Evolutionary conservation across 2,329 filamentous ascomycete species (phyloP).

Genomic region (Epichloe sibirici): DNA sequence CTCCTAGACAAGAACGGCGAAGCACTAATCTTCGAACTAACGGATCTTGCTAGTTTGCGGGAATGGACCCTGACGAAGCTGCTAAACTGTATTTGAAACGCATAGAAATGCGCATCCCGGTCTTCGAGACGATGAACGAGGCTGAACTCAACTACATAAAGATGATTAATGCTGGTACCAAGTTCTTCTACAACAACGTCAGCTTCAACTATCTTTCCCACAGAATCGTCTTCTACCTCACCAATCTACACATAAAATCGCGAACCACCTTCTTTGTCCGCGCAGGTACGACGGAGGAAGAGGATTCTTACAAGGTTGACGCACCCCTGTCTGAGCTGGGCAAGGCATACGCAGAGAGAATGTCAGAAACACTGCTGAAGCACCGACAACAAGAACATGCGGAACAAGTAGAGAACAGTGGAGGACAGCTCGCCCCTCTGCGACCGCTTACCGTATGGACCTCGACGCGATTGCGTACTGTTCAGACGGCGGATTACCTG

Average conservation of each 20-base stretch:
- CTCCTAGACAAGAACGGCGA: not conserved
- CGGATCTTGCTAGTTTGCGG: constrained; percentile 51
- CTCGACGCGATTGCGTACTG: constrained; percentile 77
- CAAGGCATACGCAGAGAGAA: constrained; percentile 66
- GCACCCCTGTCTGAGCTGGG: constrained; percentile 73
- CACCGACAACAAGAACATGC: constrained; percentile 75
- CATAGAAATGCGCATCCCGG: constrained; percentile 84
- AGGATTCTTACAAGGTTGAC: constrained; percentile 87
- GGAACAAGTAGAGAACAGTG: constrained; percentile 48
- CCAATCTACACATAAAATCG: constrained; percentile 94
- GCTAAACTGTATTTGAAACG: constrained; percentile 82
- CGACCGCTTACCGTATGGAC: constrained; percentile 89
- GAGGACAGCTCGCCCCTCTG: constrained; percentile 54
- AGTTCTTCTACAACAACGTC: constrained; percentile 92
- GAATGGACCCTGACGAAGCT: constrained; percentile 85
- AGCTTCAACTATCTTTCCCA: constrained; percentile 95
- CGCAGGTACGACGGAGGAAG: constrained; percentile 73
- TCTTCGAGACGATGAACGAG: constrained; percentile 95
- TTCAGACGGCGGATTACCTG: constrained; percentile 81
- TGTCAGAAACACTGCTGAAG: constrained; percentile 71
- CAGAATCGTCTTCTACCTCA: constrained; percentile 94
- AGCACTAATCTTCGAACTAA: not conserved
- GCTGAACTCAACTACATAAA: constrained; percentile 93
- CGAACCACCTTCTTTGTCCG: constrained; percentile 88
- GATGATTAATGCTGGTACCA: constrained; percentile 95